A percentile compares a stretch with the other conserved stretches of the same genome.
Conservation (phyloP, 129 eudicot species). For the Pseudognaphalium luteoalbum region DNA sequence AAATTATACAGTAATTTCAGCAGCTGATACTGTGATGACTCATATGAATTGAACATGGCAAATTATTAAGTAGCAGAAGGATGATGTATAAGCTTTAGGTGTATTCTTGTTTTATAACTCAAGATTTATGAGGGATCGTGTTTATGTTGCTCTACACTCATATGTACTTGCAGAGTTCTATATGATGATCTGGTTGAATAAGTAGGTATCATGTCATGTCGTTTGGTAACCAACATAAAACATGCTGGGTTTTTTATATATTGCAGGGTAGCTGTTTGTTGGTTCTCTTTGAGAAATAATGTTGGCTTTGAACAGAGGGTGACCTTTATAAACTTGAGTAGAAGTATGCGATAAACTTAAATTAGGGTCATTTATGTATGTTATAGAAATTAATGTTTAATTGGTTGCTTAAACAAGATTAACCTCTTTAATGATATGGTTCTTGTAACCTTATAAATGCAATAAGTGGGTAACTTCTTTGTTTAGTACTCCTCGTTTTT, state of each 20-base stretch:
- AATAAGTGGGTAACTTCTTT: constrained; percentile 1
- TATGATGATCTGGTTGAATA: constrained; percentile 11
- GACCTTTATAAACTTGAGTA: background rate
- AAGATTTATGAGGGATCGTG: background rate
- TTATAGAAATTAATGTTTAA: background rate
- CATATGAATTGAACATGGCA: background rate
- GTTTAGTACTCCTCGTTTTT: background rate
- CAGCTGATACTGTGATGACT: background rate
- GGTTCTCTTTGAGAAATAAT: constrained; percentile 11
- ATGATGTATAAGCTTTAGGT: constrained; percentile 1
- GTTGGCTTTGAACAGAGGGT: background rate
- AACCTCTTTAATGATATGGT: constrained; percentile 5
- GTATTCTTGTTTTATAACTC: background rate
- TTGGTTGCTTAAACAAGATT: constrained; percentile 8
- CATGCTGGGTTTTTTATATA: background rate
- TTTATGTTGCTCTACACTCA: background rate
- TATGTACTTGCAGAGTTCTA: constrained; percentile 3
- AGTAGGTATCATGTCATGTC: constrained; percentile 4
- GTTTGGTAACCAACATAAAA: background rate
- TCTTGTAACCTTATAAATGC: background rate
- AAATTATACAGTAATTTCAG: no score
- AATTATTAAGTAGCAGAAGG: constrained; percentile 4
- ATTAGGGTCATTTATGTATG: constrained; percentile 17
- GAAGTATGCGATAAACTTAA: background rate
- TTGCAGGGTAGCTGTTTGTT: constrained; percentile 25